phyloP scores from a whole-genome alignment of 768 basidiomycete species.

The Suillus clintonianus region DNA sequence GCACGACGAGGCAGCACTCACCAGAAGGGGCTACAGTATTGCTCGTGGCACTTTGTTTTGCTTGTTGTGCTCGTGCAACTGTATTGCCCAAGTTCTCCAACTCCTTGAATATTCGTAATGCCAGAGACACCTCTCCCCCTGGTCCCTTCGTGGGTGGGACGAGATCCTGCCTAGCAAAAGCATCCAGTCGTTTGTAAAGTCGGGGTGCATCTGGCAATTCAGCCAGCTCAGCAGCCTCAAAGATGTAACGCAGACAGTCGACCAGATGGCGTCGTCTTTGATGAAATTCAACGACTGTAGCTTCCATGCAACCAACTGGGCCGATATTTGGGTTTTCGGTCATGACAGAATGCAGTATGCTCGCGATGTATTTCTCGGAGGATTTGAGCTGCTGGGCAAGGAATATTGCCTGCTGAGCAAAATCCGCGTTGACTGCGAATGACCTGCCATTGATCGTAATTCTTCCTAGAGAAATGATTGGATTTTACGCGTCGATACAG shows the following conservation, averaged over 20 bases:
- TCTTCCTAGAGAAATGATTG: constrained; percentile 52
- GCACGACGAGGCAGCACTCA: constrained; percentile 47
- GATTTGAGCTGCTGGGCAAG: constrained; percentile 79
- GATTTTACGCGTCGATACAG: neutral
- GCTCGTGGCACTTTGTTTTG: constrained; percentile 59
- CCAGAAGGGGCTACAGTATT: constrained; percentile 58
- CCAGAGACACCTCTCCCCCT: constrained; percentile 46
- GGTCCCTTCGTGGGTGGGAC: constrained; percentile 38
- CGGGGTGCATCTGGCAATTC: constrained; percentile 44
- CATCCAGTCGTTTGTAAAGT: constrained; percentile 52
- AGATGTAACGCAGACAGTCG: constrained; percentile 68
- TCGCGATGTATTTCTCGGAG: constrained; percentile 80
- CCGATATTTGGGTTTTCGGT: constrained; percentile 63
- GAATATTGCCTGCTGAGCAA: constrained; percentile 74
- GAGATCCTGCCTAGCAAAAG: constrained; percentile 59
- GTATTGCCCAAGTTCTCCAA: constrained; percentile 59
- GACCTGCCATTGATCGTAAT: constrained; percentile 61
- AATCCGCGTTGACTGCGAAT: constrained; percentile 77
- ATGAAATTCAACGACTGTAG: constrained; percentile 68
- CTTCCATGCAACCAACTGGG: constrained; percentile 60
- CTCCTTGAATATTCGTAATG: constrained; percentile 59
- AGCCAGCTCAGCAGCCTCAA: constrained; percentile 59
- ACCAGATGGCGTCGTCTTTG: constrained; percentile 67
- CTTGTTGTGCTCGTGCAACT: constrained; percentile 54
- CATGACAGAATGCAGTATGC: constrained; percentile 66